Evolutionary conservation across 2,329 filamentous ascomycete species (phyloP).

Genomic region (Lomentospora prolificans): DNA sequence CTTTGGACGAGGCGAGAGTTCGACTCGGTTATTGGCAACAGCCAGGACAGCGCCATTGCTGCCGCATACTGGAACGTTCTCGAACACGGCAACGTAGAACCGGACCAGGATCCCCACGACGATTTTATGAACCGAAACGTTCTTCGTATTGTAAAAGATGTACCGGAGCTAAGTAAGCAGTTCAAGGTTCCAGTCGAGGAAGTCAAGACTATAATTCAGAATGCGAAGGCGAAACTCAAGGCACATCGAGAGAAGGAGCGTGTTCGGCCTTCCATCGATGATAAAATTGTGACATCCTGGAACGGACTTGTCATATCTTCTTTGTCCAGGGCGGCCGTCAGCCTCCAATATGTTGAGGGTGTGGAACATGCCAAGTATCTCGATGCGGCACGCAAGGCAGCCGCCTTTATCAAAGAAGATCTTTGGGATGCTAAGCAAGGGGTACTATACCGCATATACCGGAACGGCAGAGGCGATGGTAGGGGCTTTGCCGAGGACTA

Average conservation of each 20-base stretch:
- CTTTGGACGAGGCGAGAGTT: slow-evolving; percentile 89
- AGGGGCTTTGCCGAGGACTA: slow-evolving; percentile 84
- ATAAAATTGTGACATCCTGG: slow-evolving; percentile 79
- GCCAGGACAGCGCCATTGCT: slow-evolving; percentile 54
- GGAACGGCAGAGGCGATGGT: slow-evolving; percentile 51
- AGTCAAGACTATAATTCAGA: slow-evolving; percentile 55
- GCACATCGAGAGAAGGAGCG: slow-evolving; percentile 65
- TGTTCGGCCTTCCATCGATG: slow-evolving; percentile 68
- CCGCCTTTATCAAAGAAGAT: slow-evolving; percentile 59
- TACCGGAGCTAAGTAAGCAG: slow-evolving; percentile 60
- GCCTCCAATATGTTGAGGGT: slow-evolving; percentile 51
- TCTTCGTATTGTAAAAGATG: slow-evolving; percentile 58
- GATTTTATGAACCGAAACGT: slow-evolving; percentile 95
- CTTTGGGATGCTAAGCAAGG: slow-evolving; percentile 59
- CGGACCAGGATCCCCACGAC: slow-evolving; percentile 77
- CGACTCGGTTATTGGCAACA: slow-evolving; percentile 53
- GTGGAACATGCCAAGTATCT: slow-evolving; percentile 52
- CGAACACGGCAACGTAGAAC: slow-evolving; percentile 75
- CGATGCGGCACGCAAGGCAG: slow-evolving; percentile 56
- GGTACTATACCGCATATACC: slow-evolving; percentile 65
- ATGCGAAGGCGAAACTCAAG: slow-evolving; percentile 58
- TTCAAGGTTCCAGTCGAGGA: slow-evolving; percentile 64
- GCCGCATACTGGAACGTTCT: slow-evolving; percentile 78
- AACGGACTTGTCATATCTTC: slow-evolving; percentile 83
- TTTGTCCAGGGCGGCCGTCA: slow-evolving; percentile 64